Evolutionary conservation across 1,284 basidiomycete species (phyloP), one percentile per base, ranked within the genome.

Genomic region (Tranzscheliella williamsii): DNA sequence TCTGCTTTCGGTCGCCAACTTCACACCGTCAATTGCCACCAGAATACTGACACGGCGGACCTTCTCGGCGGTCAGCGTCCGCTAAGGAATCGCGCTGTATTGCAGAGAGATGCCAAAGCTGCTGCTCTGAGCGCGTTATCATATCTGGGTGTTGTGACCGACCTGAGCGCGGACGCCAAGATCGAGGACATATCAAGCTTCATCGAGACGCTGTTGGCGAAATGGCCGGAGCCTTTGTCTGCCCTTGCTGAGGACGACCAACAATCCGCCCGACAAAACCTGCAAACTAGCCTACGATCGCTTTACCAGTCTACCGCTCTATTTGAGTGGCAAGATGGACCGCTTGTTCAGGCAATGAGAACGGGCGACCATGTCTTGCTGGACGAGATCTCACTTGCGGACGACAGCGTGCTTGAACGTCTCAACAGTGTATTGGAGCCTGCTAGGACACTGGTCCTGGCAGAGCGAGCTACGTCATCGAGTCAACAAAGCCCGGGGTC

Each of bases 41-140:
- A 97, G 78, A 98, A 97, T 75, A 98, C 94, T n/a, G 95, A 99
- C 80, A 95, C 94, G 0, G 91, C 94, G 7, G 95, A 99, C 78
- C 81, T 99, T 30, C 89, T 98, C 38, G 95, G 95, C 29, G 90
- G 91, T 24, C 85, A 97, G 70, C 85, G 95, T 27, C 95, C 95
- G 3, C 81, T 94, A n/a, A 86, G 95, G 20, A 92, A 92, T 79
- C 86, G 89, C 27, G 76, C 79, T 4, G 58, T 61, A 5, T 70
- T 80, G n/a, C 79, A 81, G 37, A 69, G 76, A 36, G 61, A 67
- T 11, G 70, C 80, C 13, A 58, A 78, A 24, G 42, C 33, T 7
- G 74, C 77, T 17, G 78, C 79, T 5, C 40, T 58, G 4, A 45
- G 60, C 2, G 41, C 70, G 1, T 51, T 80, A 5, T 15, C 42